Evolutionary conservation across 257 asterid genomes (phyloP), one percentile per base, ranked within the genome.

Genomic region (Marsdenia floribunda): DNA sequence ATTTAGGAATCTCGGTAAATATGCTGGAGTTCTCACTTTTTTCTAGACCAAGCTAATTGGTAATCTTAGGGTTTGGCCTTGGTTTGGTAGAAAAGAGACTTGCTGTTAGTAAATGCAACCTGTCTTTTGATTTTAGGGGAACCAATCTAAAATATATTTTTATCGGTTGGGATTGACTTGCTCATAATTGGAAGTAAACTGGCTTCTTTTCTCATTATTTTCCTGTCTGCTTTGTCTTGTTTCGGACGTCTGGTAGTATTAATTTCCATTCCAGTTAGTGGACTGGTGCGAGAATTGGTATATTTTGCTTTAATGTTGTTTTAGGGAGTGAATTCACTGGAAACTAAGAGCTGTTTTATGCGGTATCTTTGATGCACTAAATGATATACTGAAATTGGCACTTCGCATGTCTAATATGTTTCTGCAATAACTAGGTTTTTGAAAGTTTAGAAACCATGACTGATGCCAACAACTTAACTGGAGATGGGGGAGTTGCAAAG

Each of bases 401-500:
- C 47, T 24, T 68, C 44, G 18, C 2, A 10, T 9, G 66, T 71
- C 55, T 35, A 71, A 33, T 35, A 22, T 6, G 66, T 37, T 37
- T 38, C 52, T 71, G 35, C 18, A 21, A 54, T 58, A 57, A 59
- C 71, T 77, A 83, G 85, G 83, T 83, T 82, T 76, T 61, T 82
- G 83, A 79, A 70, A 68, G 40, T 80, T 74, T 60, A 22, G 70
- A 44, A 81, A 84, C 67, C 79, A 94, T 94, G 98, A 87, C 79
- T 71, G 97, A 85, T 58, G 61, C 86, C 37, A 75, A 85, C 61
- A 97, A 94, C 85, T 86, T 94, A 89, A 89, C 87, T 82, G 98
- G 98, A 72, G 98, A 94, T 86, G 98, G 97, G 82, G 98, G 98
- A 65, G 97, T 94, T 80, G 47, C 88, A 80, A 94, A 94, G 87